phyloP scores from a whole-genome alignment of 1,284 basidiomycete species.

The Takashimella tepidaria region DNA sequence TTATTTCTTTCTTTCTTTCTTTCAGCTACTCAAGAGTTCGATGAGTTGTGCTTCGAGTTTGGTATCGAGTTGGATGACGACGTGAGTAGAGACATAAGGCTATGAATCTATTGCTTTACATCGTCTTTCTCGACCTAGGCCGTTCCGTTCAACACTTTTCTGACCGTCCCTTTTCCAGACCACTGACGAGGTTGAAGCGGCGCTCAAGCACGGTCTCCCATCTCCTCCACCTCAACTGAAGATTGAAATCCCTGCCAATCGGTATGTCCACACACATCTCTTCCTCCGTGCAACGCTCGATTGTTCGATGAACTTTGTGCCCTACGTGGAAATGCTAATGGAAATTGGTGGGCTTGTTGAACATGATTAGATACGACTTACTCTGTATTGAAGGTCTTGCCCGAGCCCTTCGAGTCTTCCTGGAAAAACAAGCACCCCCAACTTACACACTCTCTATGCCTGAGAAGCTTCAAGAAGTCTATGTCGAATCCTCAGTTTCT shows the following conservation, averaged over 20 bases:
- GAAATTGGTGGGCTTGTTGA: neutral
- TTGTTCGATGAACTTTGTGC: too few species aligned
- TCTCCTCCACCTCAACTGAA: constrained; percentile 88
- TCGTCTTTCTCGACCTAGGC: neutral
- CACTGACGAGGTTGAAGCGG: constrained; percentile 77
- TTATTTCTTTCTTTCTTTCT: neutral
- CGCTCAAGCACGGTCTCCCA: constrained; percentile 72
- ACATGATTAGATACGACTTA: constrained; percentile 75
- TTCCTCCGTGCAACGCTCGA: too few species aligned
- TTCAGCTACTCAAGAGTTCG: constrained; percentile 85
- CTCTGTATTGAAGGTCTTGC: constrained; percentile 96
- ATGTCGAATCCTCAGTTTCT: constrained; percentile 65
- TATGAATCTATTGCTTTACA: too few species aligned
- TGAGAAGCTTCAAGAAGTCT: constrained; percentile 61
- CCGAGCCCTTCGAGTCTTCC: constrained; percentile 78
- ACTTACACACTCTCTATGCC: constrained; percentile 68
- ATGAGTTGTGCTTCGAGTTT: constrained; percentile 94
- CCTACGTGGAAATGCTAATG: neutral
- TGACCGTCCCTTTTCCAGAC: constrained; percentile 55
- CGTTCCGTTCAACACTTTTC: neutral
- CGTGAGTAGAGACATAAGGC: constrained; percentile 62
- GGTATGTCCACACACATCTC: too few species aligned
- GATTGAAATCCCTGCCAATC: constrained; percentile 96
- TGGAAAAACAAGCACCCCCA: constrained; percentile 66
- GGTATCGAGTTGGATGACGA: constrained; percentile 97